phyloP scores from a whole-genome alignment of 495 filamentous ascomycete species.

The Chaetomium tenue region DNA sequence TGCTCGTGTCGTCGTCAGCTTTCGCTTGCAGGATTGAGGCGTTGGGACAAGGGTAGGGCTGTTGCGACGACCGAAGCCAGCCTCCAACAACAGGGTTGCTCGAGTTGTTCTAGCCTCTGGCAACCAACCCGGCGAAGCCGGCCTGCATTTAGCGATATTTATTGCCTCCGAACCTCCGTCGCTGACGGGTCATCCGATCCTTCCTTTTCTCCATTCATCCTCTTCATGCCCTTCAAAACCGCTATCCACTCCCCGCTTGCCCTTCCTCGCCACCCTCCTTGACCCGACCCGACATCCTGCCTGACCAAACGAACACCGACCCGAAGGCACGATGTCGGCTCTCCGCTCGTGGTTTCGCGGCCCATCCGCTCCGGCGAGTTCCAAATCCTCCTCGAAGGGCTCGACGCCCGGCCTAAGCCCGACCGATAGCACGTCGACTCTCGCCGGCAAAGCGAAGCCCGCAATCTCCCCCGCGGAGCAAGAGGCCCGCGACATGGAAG shows the following conservation, averaged over 20 bases:
- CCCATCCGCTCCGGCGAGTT: constrained; percentile 23
- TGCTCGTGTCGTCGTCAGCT: background rate
- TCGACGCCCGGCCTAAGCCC: constrained; percentile 28
- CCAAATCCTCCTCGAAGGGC: constrained; percentile 27
- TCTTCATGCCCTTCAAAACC: background rate
- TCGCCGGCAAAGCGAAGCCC: constrained; percentile 31
- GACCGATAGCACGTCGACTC: constrained; percentile 24
- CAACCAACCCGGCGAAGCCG: constrained; percentile 1
- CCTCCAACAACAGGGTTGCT: background rate
- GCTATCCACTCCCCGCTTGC: background rate
- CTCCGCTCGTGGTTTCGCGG: constrained; percentile 38
- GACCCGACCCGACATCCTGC: background rate
- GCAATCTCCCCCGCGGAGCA: constrained; percentile 27
- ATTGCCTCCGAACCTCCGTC: background rate
- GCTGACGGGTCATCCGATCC: background rate
- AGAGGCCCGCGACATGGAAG: constrained; percentile 44
- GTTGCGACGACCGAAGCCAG: background rate
- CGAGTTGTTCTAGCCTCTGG: background rate
- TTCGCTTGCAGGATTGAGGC: constrained; percentile 4
- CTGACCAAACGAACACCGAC: background rate
- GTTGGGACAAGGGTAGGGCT: constrained; percentile 4
- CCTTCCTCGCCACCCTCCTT: constrained; percentile 13
- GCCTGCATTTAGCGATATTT: constrained; percentile 2
- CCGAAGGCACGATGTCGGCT: constrained; percentile 28
- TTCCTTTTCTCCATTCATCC: background rate